These are phyloP conservation scores for Geotrichum candidum DNA, from an alignment of 1,139 yeast species.

Conservation along the genomic window DNA sequence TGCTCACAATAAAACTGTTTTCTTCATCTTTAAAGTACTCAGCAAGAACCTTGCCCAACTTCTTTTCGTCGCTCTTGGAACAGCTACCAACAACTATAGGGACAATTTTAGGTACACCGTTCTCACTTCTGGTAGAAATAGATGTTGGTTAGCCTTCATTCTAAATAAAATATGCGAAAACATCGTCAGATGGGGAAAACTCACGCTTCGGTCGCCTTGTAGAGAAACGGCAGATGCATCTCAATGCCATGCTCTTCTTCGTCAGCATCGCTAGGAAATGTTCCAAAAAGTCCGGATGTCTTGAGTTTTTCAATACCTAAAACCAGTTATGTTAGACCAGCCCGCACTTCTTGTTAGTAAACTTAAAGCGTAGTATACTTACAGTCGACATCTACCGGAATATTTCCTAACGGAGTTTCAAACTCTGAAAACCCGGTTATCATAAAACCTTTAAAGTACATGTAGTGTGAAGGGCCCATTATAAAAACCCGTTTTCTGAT, in stretches of 20 bases:
- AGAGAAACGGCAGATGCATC: conserved; percentile 83
- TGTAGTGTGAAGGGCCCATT: conserved; percentile 91
- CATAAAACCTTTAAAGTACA: conserved; percentile 62
- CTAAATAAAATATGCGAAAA: not conserved
- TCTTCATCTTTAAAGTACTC: conserved; percentile 51
- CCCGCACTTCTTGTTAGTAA: not conserved
- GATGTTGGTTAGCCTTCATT: conserved; percentile 4
- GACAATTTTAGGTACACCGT: conserved; percentile 45
- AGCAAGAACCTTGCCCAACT: conserved; percentile 45
- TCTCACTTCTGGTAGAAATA: conserved; percentile 26
- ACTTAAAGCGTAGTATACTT: conserved; percentile 8
- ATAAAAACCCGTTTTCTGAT: conserved; percentile 59
- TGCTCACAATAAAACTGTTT: conserved; percentile 71
- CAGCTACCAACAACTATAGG: conserved; percentile 78
- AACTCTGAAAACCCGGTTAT: conserved; percentile 51
- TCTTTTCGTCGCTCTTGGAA: conserved; percentile 41
- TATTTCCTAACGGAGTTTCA: conserved; percentile 76
- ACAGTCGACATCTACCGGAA: conserved; percentile 55
- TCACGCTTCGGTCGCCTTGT: conserved; percentile 38
- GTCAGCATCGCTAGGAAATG: conserved; percentile 59
- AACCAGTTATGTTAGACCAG: not conserved
- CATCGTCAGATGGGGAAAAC: not conserved
- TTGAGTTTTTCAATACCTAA: conserved; percentile 31
- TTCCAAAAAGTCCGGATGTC: conserved; percentile 41
- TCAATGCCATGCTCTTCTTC: conserved; percentile 90